A percentile compares a stretch with the other conserved stretches of the same genome.
These are phyloP conservation scores for Mucor mucedo DNA, from an alignment of 371 early-diverging fungal species.

Conservation along the genomic window DNA sequence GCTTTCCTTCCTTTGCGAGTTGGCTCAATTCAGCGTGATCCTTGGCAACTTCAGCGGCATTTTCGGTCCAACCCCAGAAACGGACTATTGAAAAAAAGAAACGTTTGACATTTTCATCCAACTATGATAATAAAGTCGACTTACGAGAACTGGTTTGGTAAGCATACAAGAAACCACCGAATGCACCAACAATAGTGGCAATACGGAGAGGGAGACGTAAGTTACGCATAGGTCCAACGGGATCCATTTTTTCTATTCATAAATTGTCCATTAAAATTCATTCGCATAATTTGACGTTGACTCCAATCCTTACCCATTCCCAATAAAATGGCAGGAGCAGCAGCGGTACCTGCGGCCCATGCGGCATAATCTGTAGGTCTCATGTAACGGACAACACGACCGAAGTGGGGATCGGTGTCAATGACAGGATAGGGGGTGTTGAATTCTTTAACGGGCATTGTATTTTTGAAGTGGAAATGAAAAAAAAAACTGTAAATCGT, in stretches of 20 bases:
- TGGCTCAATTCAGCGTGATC: slow-evolving; percentile 72
- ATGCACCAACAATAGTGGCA: slow-evolving; percentile 59
- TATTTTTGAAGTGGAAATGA: not conserved
- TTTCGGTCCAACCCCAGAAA: slow-evolving; percentile 95
- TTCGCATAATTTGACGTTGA: slow-evolving; percentile 2
- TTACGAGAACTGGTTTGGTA: slow-evolving; percentile 73
- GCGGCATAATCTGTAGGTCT: slow-evolving; percentile 80
- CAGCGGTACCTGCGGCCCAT: slow-evolving; percentile 71
- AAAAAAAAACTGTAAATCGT: not conserved
- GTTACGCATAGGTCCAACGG: slow-evolving; percentile 51
- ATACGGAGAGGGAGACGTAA: slow-evolving; percentile 58
- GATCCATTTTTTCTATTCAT: slow-evolving; percentile 49
- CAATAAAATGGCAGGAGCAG: slow-evolving; percentile 76
- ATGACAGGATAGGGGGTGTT: slow-evolving; percentile 67
- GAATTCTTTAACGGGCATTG: slow-evolving; percentile 56
- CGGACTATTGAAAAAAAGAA: slow-evolving; percentile 60
- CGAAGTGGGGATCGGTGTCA: slow-evolving; percentile 81
- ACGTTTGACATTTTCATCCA: not conserved
- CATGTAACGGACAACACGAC: slow-evolving; percentile 88
- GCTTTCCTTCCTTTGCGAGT: slow-evolving; percentile 70
- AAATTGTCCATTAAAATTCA: not conserved
- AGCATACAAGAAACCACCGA: slow-evolving; percentile 74
- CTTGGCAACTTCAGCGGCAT: slow-evolving; percentile 77
- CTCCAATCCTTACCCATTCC: slow-evolving; percentile 68
- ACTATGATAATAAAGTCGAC: slow-evolving; percentile 22